Base-by-base conservation (phyloP, 139 green algal genomes). In the Coccomyxa sp. region DNA sequence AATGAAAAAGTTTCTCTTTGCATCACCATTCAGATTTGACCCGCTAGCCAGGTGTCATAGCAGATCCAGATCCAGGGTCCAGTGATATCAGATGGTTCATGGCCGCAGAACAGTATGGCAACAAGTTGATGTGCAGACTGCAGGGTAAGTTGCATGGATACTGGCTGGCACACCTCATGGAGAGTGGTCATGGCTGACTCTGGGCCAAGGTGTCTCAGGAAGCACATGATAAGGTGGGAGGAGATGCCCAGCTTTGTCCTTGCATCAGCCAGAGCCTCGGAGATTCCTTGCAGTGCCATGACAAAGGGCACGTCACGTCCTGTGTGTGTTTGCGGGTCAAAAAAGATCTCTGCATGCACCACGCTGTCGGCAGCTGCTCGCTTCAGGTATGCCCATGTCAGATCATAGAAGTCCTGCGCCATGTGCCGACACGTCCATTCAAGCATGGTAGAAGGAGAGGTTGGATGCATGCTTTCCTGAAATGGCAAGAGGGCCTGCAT, bases 311-410 rank as follows among this genome's bases (percentile, higher is more conserved):
- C 68, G 0, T 38, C 30, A 45, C 83, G 79, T 67, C 57, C 30
- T 10, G 79, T 86, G 58, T 94, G 91, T 0, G 77, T 79, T 85
- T 94, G 91, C 0, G 89, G 89, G 71, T 94, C 92, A 58, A 85
- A 85, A 12, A 85, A 79, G 0, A 94, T 82, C 86, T 95, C 92
- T 0, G 83, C 82, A 28, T 90, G 86, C 4, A 80, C 80, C 25
- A 94, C 86, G 31, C 87, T 86, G 17, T 91, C 67, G 10, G 77
- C 81, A 0, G 83, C 87, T 0, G 88, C 89, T 11, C 80, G 83
- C 57, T 86, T 59, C 27, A 90, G 75, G 81, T 91, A 92, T 0
- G 86, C 82, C 66, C 76, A 79, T 27, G 82, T 82, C 28, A 93
- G 75, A 13, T 91, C 86, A 32, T 88, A 82, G 59, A 90, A 93